phyloP scores from a whole-genome alignment of 1,284 basidiomycete genomes.

The Anthracocystis walkeri region DNA sequence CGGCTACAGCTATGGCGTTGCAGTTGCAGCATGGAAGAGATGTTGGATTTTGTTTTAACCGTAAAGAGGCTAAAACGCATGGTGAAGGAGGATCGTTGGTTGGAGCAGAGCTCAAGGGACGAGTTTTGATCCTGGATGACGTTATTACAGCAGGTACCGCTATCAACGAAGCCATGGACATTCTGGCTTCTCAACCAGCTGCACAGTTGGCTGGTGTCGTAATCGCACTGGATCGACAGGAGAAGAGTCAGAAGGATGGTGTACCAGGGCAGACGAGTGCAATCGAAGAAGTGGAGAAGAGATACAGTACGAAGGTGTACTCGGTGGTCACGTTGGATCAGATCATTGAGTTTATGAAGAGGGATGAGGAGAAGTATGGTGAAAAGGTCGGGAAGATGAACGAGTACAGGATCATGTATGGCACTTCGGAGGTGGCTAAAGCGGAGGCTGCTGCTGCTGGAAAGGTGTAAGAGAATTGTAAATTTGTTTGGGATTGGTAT shows the following conservation, averaged over 20 bases:
- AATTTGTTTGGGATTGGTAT: too few species aligned
- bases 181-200: conserved; percentile 51
- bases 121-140: conserved; percentile 87
- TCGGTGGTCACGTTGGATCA: conserved; percentile 86
- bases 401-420: conserved; percentile 84
- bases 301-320: conserved; percentile 78
- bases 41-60: conserved; percentile 88
- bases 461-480: background rate
- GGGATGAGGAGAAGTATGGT: conserved; percentile 72
- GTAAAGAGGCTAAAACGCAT: conserved; percentile 95
- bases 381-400: conserved; percentile 82
- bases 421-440: conserved; percentile 70
- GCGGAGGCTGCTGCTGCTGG: conserved; percentile 20
- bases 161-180: conserved; percentile 66
- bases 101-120: conserved; percentile 82
- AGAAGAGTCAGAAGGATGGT: conserved; percentile 77
- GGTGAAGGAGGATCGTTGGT: conserved; percentile 96
- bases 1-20: conserved; percentile 84
- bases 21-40: conserved; percentile 76
- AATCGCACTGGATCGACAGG: conserved; percentile 89
- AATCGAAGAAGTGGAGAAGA: conserved; percentile 80
- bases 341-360: conserved; percentile 84
- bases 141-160: conserved; percentile 88
- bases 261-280: conserved; percentile 44
- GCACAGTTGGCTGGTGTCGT: conserved; percentile 83